Evolutionary conservation across 2,329 filamentous ascomycete species (phyloP).

Genomic region (Penicillium palitans): DNA sequence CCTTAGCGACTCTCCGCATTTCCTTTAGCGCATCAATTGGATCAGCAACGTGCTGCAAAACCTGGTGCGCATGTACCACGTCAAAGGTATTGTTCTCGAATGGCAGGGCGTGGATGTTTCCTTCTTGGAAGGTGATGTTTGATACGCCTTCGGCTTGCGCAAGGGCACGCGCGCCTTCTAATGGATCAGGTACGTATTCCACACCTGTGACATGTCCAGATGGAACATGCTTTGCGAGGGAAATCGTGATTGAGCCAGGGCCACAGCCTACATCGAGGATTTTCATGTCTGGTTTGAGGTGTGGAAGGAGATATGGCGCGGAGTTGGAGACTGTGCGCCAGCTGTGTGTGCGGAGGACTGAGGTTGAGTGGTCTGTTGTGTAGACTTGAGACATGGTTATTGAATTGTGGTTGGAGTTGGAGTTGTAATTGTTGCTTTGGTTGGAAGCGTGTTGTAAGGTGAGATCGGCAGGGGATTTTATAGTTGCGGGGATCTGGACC

Average conservation of each 20-base stretch:
- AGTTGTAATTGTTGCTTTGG: neutral
- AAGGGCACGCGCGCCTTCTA: conserved; percentile 35
- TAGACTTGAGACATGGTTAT: conserved; percentile 29
- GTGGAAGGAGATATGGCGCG: conserved; percentile 43
- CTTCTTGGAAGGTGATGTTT: conserved; percentile 40
- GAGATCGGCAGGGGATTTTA: neutral
- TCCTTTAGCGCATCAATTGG: conserved; percentile 54
- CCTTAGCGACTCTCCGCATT: conserved; percentile 56
- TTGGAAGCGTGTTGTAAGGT: neutral
- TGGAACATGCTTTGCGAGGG: conserved; percentile 41
- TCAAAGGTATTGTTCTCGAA: conserved; percentile 55
- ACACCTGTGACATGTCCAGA: conserved; percentile 42
- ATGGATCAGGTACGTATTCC: conserved; percentile 34
- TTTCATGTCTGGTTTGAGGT: conserved; percentile 36
- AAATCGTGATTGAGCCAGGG: conserved; percentile 46
- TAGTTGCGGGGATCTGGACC: neutral
- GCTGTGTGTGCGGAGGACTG: conserved; percentile 39
- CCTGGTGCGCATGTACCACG: conserved; percentile 60
- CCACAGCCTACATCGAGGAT: conserved; percentile 51
- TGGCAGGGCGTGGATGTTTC: conserved; percentile 45
- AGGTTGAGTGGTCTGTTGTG: conserved; percentile 41
- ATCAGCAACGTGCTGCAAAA: conserved; percentile 57
- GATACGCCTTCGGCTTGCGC: conserved; percentile 32
- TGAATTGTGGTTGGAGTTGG: neutral
- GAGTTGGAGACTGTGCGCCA: conserved; percentile 41